Base-by-base conservation (phyloP, 2,329 filamentous ascomycete species). In the Paramyrothecium roridum region DNA sequence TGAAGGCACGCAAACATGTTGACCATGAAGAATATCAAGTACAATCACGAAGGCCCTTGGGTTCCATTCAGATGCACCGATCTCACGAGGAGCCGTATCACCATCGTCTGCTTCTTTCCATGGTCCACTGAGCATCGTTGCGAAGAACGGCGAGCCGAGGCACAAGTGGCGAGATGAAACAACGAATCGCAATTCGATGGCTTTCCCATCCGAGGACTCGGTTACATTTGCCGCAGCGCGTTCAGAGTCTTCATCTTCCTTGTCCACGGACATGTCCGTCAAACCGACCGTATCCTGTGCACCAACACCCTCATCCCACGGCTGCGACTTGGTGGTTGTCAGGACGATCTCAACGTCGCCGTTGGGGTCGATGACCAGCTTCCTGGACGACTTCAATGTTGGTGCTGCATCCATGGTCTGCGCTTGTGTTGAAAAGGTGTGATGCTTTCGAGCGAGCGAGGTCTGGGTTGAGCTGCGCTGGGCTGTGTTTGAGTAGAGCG, bases 131-230 rank as follows among this genome's bases (percentile, higher is more conserved):
- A 50, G 21, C 48, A 50, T 50, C 22, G 23, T 50, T 8, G 19
- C 21, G 23, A 50, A 50, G 10, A n/a, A 26, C 11, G 48, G 7
- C 7, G 48, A 50, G n/a, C 21, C 48, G 13, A 50, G 22, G 30
- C 48, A 50, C 48, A 50, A 50, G 30, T 50, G 48, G 19, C 48
- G n/a, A n/a, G 48, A 50, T n/a, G 48, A 50, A 12, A 50, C 48
- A 17, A 22, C 21, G 21, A 50, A 30, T 26, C 23, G 48, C 11
- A 50, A 30, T 50, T 30, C 48, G n/a, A 22, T 17, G 16, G 48
- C 3, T 50, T 22, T 10, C 48, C 33, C 48, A n/a, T n/a, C n/a
- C n/a, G n/a, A n/a, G n/a, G n/a, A n/a, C n/a, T n/a, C n/a, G n/a
- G n/a, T n/a, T n/a, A n/a, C n/a, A n/a, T n/a, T n/a, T n/a, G n/a